phyloP scores from a whole-genome alignment of 805 yeast species.

The Ogataea sp. region DNA sequence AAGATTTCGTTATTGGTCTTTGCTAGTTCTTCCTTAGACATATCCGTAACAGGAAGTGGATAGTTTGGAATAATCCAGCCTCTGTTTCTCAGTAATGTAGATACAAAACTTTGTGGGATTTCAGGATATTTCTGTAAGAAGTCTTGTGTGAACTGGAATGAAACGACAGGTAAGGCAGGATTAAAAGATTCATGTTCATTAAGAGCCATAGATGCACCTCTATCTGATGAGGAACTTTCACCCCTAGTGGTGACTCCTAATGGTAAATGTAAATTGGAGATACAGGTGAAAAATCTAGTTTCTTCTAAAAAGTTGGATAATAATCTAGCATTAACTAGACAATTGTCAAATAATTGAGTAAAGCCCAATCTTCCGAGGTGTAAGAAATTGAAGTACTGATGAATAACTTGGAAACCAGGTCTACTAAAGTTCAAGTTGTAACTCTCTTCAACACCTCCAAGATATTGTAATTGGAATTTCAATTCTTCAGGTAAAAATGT shows the following conservation, averaged over 20 bases:
- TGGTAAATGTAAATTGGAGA: conserved; percentile 71
- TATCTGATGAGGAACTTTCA: conserved; percentile 5
- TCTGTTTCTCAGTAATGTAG: conserved; percentile 63
- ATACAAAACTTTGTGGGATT: conserved; percentile 72
- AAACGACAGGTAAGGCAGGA: conserved; percentile 85
- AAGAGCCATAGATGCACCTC: conserved; percentile 6
- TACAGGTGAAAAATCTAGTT: conserved; percentile 58
- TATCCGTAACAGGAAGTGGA: conserved; percentile 49
- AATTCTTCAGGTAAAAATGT: conserved; percentile 59
- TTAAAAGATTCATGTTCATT: conserved; percentile 39
- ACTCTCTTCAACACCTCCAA: conserved; percentile 85
- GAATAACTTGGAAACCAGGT: conserved; percentile 86
- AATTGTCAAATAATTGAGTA: conserved; percentile 47
- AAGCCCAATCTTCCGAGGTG: conserved; percentile 70
- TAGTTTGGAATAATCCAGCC: conserved; percentile 91
- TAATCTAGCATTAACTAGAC: conserved; percentile 68
- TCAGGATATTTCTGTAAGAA: conserved; percentile 59
- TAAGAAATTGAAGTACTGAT: conserved; percentile 78
- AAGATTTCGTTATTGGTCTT: conserved; percentile 51
- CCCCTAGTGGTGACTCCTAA: conserved; percentile 27
- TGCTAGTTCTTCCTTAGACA: conserved; percentile 34
- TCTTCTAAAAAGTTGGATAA: conserved; percentile 54
- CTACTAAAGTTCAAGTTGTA: conserved; percentile 84
- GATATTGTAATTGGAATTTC: conserved; percentile 69
- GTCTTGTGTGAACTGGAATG: conserved; percentile 63